These are phyloP conservation scores for Cryptococcus sp. DNA, from an alignment of 1,284 basidiomycete species.

Conservation along the genomic window DNA sequence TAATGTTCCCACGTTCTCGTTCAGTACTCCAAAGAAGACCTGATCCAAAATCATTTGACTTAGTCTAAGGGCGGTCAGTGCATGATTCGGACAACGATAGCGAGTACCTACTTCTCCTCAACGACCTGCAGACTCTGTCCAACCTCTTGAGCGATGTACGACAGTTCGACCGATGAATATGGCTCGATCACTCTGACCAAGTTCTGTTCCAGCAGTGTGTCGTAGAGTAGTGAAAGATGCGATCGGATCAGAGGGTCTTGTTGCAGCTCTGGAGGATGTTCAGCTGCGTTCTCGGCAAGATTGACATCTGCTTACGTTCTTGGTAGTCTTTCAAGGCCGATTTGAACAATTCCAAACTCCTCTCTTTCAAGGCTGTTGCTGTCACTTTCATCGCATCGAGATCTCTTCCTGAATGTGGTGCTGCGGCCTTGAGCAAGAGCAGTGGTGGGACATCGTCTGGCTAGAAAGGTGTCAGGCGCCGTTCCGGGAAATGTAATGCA, in stretches of 20 bases:
- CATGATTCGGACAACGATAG: constrained; percentile 1
- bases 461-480: constrained; percentile 48
- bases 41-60: constrained; percentile 99
- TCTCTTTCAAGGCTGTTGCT: constrained; percentile 85
- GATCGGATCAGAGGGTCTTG: constrained; percentile 90
- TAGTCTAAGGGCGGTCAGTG: constrained; percentile 44
- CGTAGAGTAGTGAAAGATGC: constrained; percentile 87
- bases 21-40: constrained; percentile 86
- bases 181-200: constrained; percentile 91
- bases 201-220: constrained; percentile 93
- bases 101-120: constrained; percentile 73
- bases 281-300: not conserved
- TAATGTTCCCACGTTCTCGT: constrained; percentile 89
- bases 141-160: constrained; percentile 81
- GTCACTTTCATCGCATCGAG: constrained; percentile 94
- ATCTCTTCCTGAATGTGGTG: constrained; percentile 72
- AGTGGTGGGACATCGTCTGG: constrained; percentile 88
- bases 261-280: constrained; percentile 67
- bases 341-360: constrained; percentile 86
- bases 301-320: constrained; percentile 56
- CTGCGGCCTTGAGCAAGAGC: constrained; percentile 77
- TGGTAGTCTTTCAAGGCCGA: constrained; percentile 80
- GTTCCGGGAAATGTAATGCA: no score
- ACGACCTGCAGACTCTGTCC: constrained; percentile 87
- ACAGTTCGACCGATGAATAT: constrained; percentile 86